Conservation (phyloP, 2,329 filamentous ascomycete genomes). For the Chaetomium olivaceum region DNA sequence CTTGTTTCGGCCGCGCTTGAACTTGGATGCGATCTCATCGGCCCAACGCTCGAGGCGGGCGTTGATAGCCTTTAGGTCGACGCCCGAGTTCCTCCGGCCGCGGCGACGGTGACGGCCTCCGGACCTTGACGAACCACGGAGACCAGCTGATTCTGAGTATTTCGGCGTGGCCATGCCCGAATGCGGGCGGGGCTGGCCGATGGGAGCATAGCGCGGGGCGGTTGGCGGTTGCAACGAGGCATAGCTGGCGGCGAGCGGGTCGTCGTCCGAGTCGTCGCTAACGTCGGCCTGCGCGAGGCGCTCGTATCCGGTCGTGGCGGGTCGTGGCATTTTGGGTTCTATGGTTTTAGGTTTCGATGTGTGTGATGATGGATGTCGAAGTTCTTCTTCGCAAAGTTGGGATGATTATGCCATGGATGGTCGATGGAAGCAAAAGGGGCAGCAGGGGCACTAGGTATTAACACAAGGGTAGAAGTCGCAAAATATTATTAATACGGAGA, state of each 20-base stretch:
- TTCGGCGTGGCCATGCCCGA: slow-evolving; percentile 62
- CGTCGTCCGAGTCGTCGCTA: slow-evolving; percentile 70
- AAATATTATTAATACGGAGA: slow-evolving; percentile 1
- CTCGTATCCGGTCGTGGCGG: slow-evolving; percentile 79
- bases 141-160: slow-evolving; percentile 32
- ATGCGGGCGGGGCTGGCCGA: slow-evolving; percentile 61
- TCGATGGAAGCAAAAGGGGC: slow-evolving; percentile 2
- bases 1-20: slow-evolving; percentile 81
- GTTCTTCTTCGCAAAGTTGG: not conserved
- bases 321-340: slow-evolving; percentile 60
- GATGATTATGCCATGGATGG: slow-evolving; percentile 12
- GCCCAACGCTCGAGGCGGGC: slow-evolving; percentile 93
- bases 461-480: not conserved
- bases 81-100: slow-evolving; percentile 74
- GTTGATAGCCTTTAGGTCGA: slow-evolving; percentile 98
- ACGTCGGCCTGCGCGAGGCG: slow-evolving; percentile 80
- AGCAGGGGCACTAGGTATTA: not conserved
- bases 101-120: slow-evolving; percentile 45
- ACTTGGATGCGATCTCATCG: slow-evolving; percentile 95
- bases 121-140: slow-evolving; percentile 12
- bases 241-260: slow-evolving; percentile 53
- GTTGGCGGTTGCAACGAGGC: slow-evolving; percentile 55
- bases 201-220: slow-evolving; percentile 64
- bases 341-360: not conserved
- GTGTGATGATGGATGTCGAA: not conserved